Conservation (phyloP, 768 basidiomycete genomes). For the Podaxis sp. region DNA sequence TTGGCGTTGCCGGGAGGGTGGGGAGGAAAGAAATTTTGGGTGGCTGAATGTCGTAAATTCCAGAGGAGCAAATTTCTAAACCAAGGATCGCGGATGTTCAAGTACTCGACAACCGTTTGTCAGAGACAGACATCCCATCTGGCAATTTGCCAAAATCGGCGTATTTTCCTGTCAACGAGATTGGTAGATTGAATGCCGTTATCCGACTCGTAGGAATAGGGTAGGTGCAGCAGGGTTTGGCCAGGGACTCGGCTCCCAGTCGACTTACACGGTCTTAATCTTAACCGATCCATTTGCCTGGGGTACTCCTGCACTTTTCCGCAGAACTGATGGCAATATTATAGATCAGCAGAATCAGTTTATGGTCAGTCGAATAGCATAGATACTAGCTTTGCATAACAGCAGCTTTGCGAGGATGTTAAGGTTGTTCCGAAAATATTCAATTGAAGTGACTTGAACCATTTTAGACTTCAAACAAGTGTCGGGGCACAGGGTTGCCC, state of each 20-base stretch:
- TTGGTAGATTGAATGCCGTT: constrained; percentile 5
- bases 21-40: background rate
- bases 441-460: background rate
- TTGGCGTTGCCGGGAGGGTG: background rate
- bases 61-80: background rate
- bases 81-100: background rate
- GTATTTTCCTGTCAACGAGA: background rate
- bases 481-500: background rate
- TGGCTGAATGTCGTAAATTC: background rate
- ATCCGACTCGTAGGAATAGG: background rate
- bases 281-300: constrained; percentile 2
- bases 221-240: background rate
- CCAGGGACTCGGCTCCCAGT: constrained; percentile 4
- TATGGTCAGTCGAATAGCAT: background rate
- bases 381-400: background rate
- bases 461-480: constrained; percentile 5
- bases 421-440: background rate
- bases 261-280: constrained; percentile 4
- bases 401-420: background rate
- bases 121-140: background rate
- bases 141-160: constrained; percentile 5
- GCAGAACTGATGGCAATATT: background rate
- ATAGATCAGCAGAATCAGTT: background rate
- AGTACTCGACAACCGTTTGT: background rate
- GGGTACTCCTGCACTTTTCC: background rate